Evolutionary conservation across 495 filamentous ascomycete genomes (phyloP), one percentile per base, ranked within the genome.

Genomic region (Penicillium atrosanguineum): DNA sequence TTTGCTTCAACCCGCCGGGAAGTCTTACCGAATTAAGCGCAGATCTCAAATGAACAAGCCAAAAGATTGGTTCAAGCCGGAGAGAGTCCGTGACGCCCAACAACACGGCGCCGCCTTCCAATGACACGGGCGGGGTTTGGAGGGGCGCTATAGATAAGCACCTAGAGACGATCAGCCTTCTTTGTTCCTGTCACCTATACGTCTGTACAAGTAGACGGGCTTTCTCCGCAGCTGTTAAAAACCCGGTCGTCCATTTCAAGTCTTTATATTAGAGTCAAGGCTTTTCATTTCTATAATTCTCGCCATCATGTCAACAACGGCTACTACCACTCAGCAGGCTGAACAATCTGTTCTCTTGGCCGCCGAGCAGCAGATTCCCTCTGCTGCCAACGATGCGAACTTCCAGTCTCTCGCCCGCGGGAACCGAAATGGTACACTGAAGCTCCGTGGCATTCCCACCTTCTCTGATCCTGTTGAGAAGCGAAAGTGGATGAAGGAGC

Each of bases 401-500:
- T 77, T 74, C 61, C 74, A 77, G 46, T 63, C 71, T 6, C 46
- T 66, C 6, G 74, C 72, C 15, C 74, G 74, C 14, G 74, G 74
- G 9, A 59, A 69, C 43, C 68, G 71, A 14, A 57, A 64, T 19
- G 74, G 70, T 12, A 70, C 67, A 11, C 61, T 81, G 46, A 80
- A 77, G 56, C 72, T 83, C 16, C 69, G 69, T 12, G 76, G 73
- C 6, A 82, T 83, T 48, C 85, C 85, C 28, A 79, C 77, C 42
- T 86, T 86, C 58, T 72, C 79, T 8, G 79, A 76, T 31, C 69
- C 76, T 1, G 75, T 83, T 38, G 81, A 81, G 37, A 79, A 88
- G 63, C 78, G 87, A 18, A 62, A 84, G 52, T 87, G 84, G 74
- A 78, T 86, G 56, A 89, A 87, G 55, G 83, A 88, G 61, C 84